Evolutionary conservation across 345 rosid species (phyloP).

Genomic region (Brassica incana): DNA sequence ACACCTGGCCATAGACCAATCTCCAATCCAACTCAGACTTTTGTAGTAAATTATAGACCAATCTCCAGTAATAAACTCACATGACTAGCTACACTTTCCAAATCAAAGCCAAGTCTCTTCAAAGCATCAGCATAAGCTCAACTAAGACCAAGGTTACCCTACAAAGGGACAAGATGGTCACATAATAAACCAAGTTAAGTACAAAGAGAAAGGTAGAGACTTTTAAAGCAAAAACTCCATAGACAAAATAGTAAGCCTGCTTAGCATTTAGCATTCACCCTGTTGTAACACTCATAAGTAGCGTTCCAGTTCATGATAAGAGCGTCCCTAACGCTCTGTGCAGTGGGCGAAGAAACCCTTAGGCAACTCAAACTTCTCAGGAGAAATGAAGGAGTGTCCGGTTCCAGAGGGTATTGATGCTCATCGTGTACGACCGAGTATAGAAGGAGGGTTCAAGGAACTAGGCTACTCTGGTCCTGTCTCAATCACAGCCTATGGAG

Average conservation of each 20-base stretch:
- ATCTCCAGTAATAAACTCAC: slow-evolving; percentile 35
- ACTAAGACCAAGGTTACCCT: slow-evolving; percentile 76
- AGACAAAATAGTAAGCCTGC: slow-evolving; percentile 70
- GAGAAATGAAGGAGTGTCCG: slow-evolving; percentile 38
- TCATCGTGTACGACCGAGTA: neutral
- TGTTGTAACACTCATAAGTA: slow-evolving; percentile 63
- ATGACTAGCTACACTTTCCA: slow-evolving; percentile 65
- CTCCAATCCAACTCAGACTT: neutral
- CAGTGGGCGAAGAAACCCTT: slow-evolving; percentile 71
- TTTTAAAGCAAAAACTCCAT: slow-evolving; percentile 71
- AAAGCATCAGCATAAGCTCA: slow-evolving; percentile 76
- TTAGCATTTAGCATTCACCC: slow-evolving; percentile 46
- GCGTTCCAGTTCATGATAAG: slow-evolving; percentile 67
- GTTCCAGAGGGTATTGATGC: slow-evolving; percentile 11
- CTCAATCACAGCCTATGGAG: slow-evolving; percentile 12
- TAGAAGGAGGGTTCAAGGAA: neutral
- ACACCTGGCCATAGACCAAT: neutral
- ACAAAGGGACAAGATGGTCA: slow-evolving; percentile 26
- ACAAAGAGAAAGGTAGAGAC: slow-evolving; percentile 30
- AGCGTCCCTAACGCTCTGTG: slow-evolving; percentile 71
- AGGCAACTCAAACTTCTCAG: slow-evolving; percentile 62
- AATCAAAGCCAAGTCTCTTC: slow-evolving; percentile 63
- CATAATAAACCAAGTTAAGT: neutral
- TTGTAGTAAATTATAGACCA: neutral
- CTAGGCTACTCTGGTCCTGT: slow-evolving; percentile 16